These are phyloP conservation scores for Antitrichia curtipendula DNA, from an alignment of 225 moss, liverwort and hornwort genomes.

Conservation along the genomic window DNA sequence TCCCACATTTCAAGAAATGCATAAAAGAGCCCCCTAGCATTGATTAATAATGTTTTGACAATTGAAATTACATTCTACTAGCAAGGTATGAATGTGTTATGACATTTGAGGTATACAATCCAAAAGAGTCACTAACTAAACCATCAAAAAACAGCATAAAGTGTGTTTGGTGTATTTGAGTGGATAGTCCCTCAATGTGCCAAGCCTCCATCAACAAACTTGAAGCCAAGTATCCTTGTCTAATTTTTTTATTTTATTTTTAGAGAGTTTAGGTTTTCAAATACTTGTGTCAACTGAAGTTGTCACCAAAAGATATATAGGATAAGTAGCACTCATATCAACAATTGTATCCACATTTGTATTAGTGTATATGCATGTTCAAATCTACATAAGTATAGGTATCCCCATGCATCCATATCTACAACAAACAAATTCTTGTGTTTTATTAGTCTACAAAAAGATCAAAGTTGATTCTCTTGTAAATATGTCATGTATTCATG, in stretches of 20 bases:
- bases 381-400: background rate
- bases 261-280: rapidly evolving
- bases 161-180: background rate
- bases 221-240: background rate
- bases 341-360: rapidly evolving
- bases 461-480: background rate
- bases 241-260: background rate
- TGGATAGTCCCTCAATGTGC: background rate
- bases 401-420: background rate
- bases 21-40: rapidly evolving
- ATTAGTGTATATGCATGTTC: rapidly evolving
- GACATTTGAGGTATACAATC: background rate
- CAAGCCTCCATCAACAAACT: background rate
- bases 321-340: background rate
- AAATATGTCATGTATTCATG: background rate
- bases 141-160: background rate
- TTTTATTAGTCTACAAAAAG: background rate
- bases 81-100: background rate
- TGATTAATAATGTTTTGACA: background rate
- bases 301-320: background rate
- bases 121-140: rapidly evolving
- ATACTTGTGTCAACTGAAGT: too few species aligned
- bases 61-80: background rate
- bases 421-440: background rate
- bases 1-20: background rate